Percentiles rank a stretch among this genome's conserved stretches.
These are phyloP conservation scores for Tylopilus vinaceipallidus DNA, from an alignment of 768 basidiomycete genomes.

Conservation along the genomic window DNA sequence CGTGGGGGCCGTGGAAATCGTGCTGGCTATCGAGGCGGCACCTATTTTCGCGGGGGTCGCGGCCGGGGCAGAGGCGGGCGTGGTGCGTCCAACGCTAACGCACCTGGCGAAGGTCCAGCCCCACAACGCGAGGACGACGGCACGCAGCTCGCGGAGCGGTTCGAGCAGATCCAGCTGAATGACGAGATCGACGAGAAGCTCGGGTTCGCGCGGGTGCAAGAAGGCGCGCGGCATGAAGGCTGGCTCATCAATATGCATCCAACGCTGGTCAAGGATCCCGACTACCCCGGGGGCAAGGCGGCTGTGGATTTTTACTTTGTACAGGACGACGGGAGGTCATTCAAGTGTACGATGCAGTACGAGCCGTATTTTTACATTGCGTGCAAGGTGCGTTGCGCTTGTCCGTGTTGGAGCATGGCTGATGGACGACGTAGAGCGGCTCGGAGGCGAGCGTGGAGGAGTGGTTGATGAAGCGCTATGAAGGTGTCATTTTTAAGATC, in stretches of 20 bases:
- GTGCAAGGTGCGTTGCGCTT: conserved; percentile 63
- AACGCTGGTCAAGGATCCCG: conserved; percentile 85
- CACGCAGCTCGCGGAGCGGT: conserved; percentile 79
- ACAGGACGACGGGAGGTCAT: conserved; percentile 94
- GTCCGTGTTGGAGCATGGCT: conserved; percentile 17
- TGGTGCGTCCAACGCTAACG: conserved; percentile 29
- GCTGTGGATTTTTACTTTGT: conserved; percentile 98
- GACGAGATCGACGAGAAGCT: conserved; percentile 95
- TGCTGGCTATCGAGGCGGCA: conserved; percentile 27
- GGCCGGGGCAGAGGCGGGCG: conserved; percentile 43
- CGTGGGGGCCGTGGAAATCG: conserved; percentile 44
- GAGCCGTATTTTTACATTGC: conserved; percentile 95
- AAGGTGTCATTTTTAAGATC: conserved; percentile 79
- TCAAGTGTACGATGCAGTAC: conserved; percentile 89
- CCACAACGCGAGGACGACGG: conserved; percentile 87
- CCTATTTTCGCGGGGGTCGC: conserved; percentile 47
- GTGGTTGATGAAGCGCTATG: conserved; percentile 92
- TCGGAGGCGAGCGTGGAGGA: conserved; percentile 91
- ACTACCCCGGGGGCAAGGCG: conserved; percentile 79
- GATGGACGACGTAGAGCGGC: conserved; percentile 55
- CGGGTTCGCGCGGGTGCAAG: conserved; percentile 79
- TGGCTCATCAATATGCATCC: conserved; percentile 99
- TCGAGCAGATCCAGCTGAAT: conserved; percentile 69
- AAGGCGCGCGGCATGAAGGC: conserved; percentile 76
- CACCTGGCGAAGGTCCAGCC: conserved; percentile 45